Base-by-base conservation (phyloP, 805 yeast genomes). In the Danielia reshetovae region DNA sequence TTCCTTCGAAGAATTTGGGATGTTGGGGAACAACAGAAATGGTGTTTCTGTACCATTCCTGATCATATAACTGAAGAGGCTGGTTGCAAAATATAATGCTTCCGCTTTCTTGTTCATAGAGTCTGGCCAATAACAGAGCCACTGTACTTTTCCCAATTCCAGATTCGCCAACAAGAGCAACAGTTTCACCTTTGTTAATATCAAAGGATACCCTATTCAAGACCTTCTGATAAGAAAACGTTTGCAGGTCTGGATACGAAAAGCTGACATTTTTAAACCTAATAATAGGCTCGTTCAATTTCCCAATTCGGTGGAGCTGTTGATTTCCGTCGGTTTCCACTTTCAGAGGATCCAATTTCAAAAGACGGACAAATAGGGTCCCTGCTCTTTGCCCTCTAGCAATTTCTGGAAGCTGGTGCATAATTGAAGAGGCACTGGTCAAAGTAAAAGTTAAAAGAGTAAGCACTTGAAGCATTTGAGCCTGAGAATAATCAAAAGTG, bases 111-210 rank as follows among this genome's bases (percentile, higher is more conserved):
- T 68, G 60, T 1, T 54, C 54, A 40, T 77, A 77, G 1, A 89
- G 56, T 32, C 81, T 63, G 2, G 79, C 57, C 0, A 89, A 43
- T 9, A 89, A 46, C 1, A 70, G 63, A 0, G 77, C 59, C 1
- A 90, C 42, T 0, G 97, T 87, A 0, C 96, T 83, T 57, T 93
- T 93, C 0, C 99, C 99, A 10, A 82, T 73, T 0, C 99, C 99
- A 2, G 97, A 85, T 23, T 74, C 77, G 0, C 98, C 99, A 3
- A 81, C 75, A 1, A 93, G 57, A 0, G 85, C 93, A 14, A 83
- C 64, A 0, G 74, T 63, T 36, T 77, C 75, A 13, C 75, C 74
- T 8, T 60, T 47, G 0, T 49, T 18, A 2, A 89, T 53, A 0
- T 39, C 27, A 21, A 82, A 59, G 7, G 57, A 55, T 5, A 84